Evolutionary conservation across 306 rosid genomes (phyloP).

Genomic region (Quercus robur): DNA sequence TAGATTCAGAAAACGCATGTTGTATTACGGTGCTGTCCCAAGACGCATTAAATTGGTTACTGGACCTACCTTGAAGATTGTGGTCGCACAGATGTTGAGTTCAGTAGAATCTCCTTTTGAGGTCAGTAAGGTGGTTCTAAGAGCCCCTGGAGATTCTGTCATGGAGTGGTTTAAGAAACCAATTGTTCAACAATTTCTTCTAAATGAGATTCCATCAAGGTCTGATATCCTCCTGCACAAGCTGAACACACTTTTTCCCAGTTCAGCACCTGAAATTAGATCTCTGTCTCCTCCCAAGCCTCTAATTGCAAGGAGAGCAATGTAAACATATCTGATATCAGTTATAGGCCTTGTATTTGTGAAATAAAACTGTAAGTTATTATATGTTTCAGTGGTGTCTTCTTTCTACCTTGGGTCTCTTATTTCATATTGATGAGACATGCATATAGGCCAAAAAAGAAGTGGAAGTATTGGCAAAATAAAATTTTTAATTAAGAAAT

Average conservation of each 20-base stretch:
- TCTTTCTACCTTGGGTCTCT: constrained; percentile 7
- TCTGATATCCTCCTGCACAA: constrained; percentile 89
- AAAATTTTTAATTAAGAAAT: neutral
- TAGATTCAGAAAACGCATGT: constrained; percentile 93
- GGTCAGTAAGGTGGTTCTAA: constrained; percentile 91
- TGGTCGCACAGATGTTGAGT: constrained; percentile 77
- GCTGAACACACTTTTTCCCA: constrained; percentile 87
- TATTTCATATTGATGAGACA: neutral
- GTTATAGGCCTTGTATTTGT: constrained; percentile 1
- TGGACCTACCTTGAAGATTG: constrained; percentile 86
- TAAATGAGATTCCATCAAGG: constrained; percentile 82
- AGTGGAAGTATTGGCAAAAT: neutral
- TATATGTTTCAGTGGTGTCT: neutral
- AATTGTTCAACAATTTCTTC: constrained; percentile 92
- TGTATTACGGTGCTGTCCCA: constrained; percentile 81
- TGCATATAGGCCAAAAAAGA: neutral
- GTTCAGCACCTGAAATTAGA: constrained; percentile 91
- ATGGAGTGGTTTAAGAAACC: constrained; percentile 99
- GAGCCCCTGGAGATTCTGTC: constrained; percentile 90
- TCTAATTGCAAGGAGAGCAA: constrained; percentile 57
- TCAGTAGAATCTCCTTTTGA: constrained; percentile 94
- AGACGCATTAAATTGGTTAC: constrained; percentile 92
- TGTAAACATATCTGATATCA: constrained; percentile 16
- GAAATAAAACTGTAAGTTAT: constrained; percentile 8
- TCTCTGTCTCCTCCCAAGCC: constrained; percentile 78